Percentiles rank a stretch among this genome's conserved stretches.
Conservation (phyloP, 2,329 filamentous ascomycete genomes). For the Colletotrichum scovillei region DNA sequence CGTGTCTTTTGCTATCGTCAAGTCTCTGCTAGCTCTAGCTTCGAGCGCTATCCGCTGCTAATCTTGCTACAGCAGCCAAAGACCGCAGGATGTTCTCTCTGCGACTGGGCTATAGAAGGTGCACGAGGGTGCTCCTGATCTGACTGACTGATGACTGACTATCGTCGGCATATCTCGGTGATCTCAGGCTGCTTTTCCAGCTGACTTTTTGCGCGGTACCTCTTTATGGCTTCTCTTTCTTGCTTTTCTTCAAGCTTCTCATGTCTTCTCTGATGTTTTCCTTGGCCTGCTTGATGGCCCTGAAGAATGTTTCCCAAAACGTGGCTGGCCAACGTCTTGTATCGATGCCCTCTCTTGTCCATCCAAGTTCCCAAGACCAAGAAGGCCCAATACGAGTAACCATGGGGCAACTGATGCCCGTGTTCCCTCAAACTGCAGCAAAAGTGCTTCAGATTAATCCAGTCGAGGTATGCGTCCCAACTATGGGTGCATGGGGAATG, state of each 20-base stretch:
- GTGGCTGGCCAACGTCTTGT: constrained; percentile 6
- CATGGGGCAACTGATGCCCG: constrained; percentile 19
- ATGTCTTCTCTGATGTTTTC: constrained; percentile 24
- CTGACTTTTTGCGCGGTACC: constrained; percentile 29
- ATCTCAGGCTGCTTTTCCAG: constrained; percentile 35
- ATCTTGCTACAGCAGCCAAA: constrained; percentile 64
- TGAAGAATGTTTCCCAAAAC: constrained; percentile 28
- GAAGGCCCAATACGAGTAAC: constrained; percentile 20
- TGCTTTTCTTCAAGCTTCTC: constrained; percentile 32
- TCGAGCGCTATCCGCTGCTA: constrained; percentile 70
- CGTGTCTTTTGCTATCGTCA: constrained; percentile 78
- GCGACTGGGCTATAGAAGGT: constrained; percentile 59
- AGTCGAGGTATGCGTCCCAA: constrained; percentile 2
- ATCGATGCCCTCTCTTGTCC: constrained; percentile 26
- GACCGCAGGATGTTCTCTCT: constrained; percentile 52
- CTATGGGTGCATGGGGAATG: background rate
- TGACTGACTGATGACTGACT: constrained; percentile 37
- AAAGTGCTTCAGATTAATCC: constrained; percentile 27
- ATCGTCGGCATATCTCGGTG: constrained; percentile 36
- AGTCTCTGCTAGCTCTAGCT: constrained; percentile 74
- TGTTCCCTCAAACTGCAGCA: constrained; percentile 20
- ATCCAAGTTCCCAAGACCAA: constrained; percentile 29
- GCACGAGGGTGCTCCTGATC: constrained; percentile 39
- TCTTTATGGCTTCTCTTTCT: constrained; percentile 36
- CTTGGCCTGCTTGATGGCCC: constrained; percentile 30